Evolutionary conservation across 2,329 filamentous ascomycete species (phyloP).

Genomic region (Fusarium zealandicum): DNA sequence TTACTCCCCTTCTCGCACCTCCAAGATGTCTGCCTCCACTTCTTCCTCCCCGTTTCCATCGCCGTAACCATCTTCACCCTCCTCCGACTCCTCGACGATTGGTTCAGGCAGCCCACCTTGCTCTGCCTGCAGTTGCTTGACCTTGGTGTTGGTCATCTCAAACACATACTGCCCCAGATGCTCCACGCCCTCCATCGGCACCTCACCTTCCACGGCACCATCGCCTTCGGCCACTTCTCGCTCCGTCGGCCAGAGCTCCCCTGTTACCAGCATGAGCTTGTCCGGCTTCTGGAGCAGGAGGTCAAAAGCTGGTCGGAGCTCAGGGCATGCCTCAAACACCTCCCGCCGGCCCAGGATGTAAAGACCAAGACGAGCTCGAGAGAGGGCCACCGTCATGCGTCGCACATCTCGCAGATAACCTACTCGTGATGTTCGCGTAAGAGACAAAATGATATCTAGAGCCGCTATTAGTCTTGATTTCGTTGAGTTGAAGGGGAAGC

Average conservation of each 20-base stretch:
- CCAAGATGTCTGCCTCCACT: constrained; percentile 47
- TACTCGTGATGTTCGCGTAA: constrained; percentile 86
- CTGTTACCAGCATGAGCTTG: constrained; percentile 80
- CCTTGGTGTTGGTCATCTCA: constrained; percentile 82
- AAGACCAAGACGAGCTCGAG: constrained; percentile 86
- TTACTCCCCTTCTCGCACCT: constrained; percentile 47
- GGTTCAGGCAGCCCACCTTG: constrained; percentile 38
- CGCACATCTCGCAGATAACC: constrained; percentile 94
- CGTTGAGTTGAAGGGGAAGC: not conserved
- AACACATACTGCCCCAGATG: constrained; percentile 96
- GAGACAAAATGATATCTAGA: constrained; percentile 87
- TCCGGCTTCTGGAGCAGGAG: constrained; percentile 78
- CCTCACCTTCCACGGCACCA: constrained; percentile 59
- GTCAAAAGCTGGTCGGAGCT: constrained; percentile 87
- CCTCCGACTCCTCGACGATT: constrained; percentile 41
- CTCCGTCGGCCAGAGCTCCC: constrained; percentile 82
- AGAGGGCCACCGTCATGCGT: constrained; percentile 91
- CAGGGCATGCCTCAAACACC: constrained; percentile 88
- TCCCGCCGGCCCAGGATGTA: constrained; percentile 90
- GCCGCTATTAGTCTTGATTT: constrained; percentile 30
- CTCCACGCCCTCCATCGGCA: constrained; percentile 87
- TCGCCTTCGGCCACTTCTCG: constrained; percentile 56
- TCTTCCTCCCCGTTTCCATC: constrained; percentile 42
- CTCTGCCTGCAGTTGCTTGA: constrained; percentile 57
- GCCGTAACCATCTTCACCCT: constrained; percentile 43